phyloP scores from a whole-genome alignment of 2,329 filamentous ascomycete species.

The Colletotrichum lentis region DNA sequence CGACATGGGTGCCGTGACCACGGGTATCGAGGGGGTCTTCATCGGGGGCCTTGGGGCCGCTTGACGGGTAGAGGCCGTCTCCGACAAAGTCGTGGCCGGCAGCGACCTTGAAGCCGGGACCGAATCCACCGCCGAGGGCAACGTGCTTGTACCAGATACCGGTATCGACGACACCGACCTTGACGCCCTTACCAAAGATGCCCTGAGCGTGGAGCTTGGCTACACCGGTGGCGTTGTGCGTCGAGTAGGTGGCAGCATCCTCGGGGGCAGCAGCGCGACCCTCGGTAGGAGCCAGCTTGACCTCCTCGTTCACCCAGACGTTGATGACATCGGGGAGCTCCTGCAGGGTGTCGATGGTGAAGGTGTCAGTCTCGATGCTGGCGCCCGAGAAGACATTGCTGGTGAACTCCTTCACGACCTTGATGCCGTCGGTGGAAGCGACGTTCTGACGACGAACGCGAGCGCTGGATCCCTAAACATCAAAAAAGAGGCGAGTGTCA shows the following conservation, averaged over 20 bases:
- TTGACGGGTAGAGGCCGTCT: slow-evolving; percentile 34
- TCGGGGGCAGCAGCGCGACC: slow-evolving; percentile 27
- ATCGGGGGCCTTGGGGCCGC: slow-evolving; percentile 45
- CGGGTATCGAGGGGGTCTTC: slow-evolving; percentile 43
- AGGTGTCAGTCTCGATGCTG: slow-evolving; percentile 43
- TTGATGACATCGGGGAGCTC: slow-evolving; percentile 45
- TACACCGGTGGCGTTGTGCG: slow-evolving; percentile 52
- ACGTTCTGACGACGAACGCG: slow-evolving; percentile 39
- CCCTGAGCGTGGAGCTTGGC: slow-evolving; percentile 50
- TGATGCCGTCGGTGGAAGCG: slow-evolving; percentile 37
- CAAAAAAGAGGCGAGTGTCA: neutral
- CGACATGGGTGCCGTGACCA: slow-evolving; percentile 46
- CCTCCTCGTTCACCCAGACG: slow-evolving; percentile 47
- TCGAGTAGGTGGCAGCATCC: slow-evolving; percentile 42
- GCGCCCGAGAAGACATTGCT: slow-evolving; percentile 44
- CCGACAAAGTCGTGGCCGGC: slow-evolving; percentile 43
- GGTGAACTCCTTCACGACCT: slow-evolving; percentile 43
- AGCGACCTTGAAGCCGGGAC: slow-evolving; percentile 40
- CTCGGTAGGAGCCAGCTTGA: slow-evolving; percentile 38
- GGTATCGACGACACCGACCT: slow-evolving; percentile 53
- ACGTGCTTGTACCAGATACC: slow-evolving; percentile 53
- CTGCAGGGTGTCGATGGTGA: slow-evolving; percentile 47
- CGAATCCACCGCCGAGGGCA: slow-evolving; percentile 40
- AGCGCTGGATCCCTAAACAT: slow-evolving; percentile 22
- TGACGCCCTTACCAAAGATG: slow-evolving; percentile 50